Conservation (phyloP, 1,284 basidiomycete species). For the Ceratobasidium sp. region DNA sequence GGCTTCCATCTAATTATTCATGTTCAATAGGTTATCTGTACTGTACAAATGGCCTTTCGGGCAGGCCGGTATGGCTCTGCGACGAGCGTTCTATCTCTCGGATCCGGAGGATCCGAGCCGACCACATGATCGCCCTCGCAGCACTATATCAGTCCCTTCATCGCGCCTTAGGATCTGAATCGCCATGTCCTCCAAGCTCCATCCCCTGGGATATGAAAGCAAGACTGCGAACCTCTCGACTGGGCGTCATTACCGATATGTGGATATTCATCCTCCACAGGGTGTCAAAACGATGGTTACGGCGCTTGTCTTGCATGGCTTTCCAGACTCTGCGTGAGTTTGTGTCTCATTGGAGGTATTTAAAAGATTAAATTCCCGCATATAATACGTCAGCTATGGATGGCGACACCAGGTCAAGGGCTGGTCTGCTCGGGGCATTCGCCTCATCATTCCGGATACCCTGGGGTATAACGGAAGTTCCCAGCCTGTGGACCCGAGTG, state of each 20-base stretch:
- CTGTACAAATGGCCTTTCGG: too few species aligned
- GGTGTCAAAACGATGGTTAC: conserved; percentile 26
- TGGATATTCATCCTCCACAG: conserved; percentile 32
- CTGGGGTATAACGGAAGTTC: conserved; percentile 39
- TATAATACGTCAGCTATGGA: conserved; percentile 19
- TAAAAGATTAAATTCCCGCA: too few species aligned
- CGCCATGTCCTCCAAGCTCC: conserved; percentile 11
- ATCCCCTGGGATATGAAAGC: conserved; percentile 40
- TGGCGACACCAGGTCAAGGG: conserved; percentile 43
- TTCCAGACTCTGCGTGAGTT: conserved; percentile 43
- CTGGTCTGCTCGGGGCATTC: conserved; percentile 41
- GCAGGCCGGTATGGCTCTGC: too few species aligned
- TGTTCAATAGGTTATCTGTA: too few species aligned
- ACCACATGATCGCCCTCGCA: too few species aligned
- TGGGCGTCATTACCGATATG: conserved; percentile 37
- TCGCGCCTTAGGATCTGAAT: neutral
- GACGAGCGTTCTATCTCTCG: too few species aligned
- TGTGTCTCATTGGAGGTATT: too few species aligned
- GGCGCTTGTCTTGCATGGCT: conserved; percentile 34
- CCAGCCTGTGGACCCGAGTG: conserved; percentile 36
- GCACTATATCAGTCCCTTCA: neutral
- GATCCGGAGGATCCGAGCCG: too few species aligned
- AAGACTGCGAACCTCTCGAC: conserved; percentile 20
- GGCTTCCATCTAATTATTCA: too few species aligned
- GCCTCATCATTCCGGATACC: conserved; percentile 38